These are phyloP conservation scores for Arthrobotrys sinensis DNA, from an alignment of 2,329 filamentous ascomycete genomes.

Conservation along the genomic window DNA sequence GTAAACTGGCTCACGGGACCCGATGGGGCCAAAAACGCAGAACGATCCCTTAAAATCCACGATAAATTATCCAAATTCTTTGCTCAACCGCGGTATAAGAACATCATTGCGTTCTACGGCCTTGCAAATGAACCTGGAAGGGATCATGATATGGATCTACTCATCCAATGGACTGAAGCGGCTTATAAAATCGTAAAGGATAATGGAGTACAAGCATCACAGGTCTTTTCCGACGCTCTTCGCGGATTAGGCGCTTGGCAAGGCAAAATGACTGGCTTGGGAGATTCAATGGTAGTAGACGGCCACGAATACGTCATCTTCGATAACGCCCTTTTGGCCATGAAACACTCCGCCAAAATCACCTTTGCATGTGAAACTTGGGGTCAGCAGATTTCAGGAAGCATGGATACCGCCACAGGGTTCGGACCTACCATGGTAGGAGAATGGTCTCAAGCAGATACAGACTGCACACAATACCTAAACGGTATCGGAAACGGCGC, in stretches of 20 bases:
- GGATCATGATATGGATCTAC: constrained; percentile 76
- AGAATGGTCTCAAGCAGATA: constrained; percentile 98
- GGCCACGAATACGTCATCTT: constrained; percentile 99
- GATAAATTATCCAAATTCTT: constrained; percentile 93
- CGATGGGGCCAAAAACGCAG: constrained; percentile 72
- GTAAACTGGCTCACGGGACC: constrained; percentile 93
- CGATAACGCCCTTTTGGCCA: constrained; percentile 86
- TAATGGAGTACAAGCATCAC: constrained; percentile 79
- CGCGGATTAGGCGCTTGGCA: constrained; percentile 92
- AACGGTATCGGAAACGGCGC: constrained; percentile 88
- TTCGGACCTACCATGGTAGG: constrained; percentile 96
- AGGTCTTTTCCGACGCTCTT: constrained; percentile 96
- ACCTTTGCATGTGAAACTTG: constrained; percentile 91
- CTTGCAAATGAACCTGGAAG: constrained; percentile 95
- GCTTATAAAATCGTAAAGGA: constrained; percentile 80
- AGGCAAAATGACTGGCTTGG: constrained; percentile 80
- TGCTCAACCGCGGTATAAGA: constrained; percentile 90
- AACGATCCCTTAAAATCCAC: constrained; percentile 82
- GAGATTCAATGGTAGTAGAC: constrained; percentile 86
- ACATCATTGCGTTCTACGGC: constrained; percentile 92
- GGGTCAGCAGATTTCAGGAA: constrained; percentile 82
- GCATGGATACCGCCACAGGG: constrained; percentile 80
- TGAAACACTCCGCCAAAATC: constrained; percentile 85
- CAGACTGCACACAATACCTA: constrained; percentile 87
- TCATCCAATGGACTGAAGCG: constrained; percentile 83